phyloP scores from a whole-genome alignment of 108 stramenopile genomes.

The Discostella stelligeroides region DNA sequence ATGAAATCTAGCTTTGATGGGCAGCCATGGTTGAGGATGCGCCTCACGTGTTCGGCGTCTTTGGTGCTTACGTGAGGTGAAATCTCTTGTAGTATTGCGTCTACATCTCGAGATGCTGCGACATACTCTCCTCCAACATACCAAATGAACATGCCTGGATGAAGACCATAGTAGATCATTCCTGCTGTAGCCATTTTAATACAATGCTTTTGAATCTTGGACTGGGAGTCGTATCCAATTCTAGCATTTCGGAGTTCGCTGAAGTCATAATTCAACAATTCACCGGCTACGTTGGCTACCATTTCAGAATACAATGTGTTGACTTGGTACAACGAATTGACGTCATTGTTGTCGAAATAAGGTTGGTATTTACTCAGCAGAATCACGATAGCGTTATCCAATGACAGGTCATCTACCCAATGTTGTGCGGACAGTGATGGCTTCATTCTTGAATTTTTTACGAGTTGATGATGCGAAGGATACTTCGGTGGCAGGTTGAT shows the following conservation, averaged over 20 bases:
- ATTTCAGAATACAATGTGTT: neutral
- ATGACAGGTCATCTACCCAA: neutral
- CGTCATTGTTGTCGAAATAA: neutral
- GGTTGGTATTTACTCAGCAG: neutral
- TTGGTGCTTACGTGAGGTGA: neutral
- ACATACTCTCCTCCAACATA: slow-evolving; percentile 7
- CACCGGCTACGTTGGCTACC: neutral
- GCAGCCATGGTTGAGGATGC: slow-evolving; percentile 5
- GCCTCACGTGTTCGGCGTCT: slow-evolving; percentile 6
- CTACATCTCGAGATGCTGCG: neutral
- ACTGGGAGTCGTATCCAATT: neutral
- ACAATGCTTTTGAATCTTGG: neutral
- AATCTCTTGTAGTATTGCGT: neutral
- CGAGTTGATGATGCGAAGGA: neutral
- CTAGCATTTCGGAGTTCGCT: neutral
- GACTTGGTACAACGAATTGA: neutral
- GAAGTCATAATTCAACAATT: too few relatives aligned
- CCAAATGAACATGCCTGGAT: neutral
- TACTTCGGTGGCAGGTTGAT: too few relatives aligned
- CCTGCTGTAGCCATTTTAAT: too few relatives aligned
- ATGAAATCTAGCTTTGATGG: neutral
- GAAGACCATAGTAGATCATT: slow-evolving; percentile 6
- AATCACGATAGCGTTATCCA: neutral
- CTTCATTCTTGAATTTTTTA: neutral
- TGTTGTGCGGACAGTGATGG: neutral